A percentile compares a stretch with the other conserved stretches of the same genome.
Evolutionary conservation across 1,139 yeast genomes (phyloP).

Genomic region (Debaryomycetaceae sp.): DNA sequence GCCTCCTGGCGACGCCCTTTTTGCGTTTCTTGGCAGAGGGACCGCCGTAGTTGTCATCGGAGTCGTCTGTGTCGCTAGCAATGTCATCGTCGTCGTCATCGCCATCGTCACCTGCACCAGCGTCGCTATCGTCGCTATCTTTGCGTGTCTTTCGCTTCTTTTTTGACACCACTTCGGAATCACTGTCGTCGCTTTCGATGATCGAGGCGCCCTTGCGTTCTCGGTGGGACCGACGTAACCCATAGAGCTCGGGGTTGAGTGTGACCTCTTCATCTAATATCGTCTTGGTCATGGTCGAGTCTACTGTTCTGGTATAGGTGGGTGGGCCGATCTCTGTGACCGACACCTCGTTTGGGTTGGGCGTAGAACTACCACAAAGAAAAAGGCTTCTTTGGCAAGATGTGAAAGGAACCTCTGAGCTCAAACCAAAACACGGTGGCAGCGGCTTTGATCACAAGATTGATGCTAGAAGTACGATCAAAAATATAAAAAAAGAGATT

Average conservation of each 20-base stretch:
- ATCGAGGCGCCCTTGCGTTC: constrained; percentile 46
- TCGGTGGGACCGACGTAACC: constrained; percentile 82
- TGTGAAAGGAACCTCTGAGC: not conserved
- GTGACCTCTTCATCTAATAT: constrained; percentile 48
- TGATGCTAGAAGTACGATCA: not conserved
- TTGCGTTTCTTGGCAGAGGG: constrained; percentile 13
- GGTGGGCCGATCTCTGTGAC: too few relatives aligned
- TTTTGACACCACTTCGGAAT: constrained; percentile 11
- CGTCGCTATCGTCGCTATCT: constrained; percentile 17
- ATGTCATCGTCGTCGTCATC: constrained; percentile 24
- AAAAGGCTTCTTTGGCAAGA: not conserved
- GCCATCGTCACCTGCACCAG: constrained; percentile 21
- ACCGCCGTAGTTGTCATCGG: constrained; percentile 19
- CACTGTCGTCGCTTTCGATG: constrained; percentile 40
- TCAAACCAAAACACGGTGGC: too few relatives aligned
- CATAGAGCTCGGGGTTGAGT: constrained; percentile 83
- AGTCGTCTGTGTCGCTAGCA: constrained; percentile 27
- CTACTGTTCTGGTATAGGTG: too few relatives aligned
- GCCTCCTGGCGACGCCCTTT: constrained; percentile 13
- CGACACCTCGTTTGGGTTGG: too few relatives aligned
- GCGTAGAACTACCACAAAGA: not conserved
- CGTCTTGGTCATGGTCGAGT: too few relatives aligned
- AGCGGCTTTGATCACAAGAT: not conserved
- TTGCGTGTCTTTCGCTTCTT: constrained; percentile 7
- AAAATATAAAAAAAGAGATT: constrained; percentile 6